Evolutionary conservation across 2,329 filamentous ascomycete genomes (phyloP).

Genomic region (Ploettnerulaceae sp.): DNA sequence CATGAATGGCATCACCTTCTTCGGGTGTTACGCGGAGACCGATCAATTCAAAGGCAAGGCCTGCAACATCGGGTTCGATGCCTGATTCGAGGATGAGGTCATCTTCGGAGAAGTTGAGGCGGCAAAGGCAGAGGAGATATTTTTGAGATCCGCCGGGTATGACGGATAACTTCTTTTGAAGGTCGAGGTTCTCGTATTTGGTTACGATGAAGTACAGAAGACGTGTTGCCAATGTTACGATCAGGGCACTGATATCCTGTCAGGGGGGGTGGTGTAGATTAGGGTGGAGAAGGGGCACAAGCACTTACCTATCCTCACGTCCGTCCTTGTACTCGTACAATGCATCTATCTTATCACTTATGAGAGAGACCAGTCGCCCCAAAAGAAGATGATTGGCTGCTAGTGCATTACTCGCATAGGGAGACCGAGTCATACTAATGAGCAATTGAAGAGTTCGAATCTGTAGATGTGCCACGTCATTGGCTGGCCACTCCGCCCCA

Average conservation of each 20-base stretch:
- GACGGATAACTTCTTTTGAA: conserved; percentile 65
- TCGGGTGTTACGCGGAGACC: conserved; percentile 79
- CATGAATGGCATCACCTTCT: conserved; percentile 54
- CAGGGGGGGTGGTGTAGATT: too few species aligned
- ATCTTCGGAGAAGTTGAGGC: conserved; percentile 80
- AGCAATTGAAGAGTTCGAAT: conserved; percentile 46
- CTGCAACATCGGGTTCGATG: conserved; percentile 71
- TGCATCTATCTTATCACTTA: conserved; percentile 65
- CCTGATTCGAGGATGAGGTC: conserved; percentile 71
- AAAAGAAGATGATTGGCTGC: conserved; percentile 64
- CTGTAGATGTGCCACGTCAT: conserved; percentile 28
- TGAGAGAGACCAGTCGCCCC: conserved; percentile 68
- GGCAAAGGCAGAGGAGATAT: conserved; percentile 73
- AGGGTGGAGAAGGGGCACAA: not conserved
- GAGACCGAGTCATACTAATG: conserved; percentile 55
- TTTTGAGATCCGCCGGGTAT: conserved; percentile 73
- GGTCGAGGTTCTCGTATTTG: conserved; percentile 58
- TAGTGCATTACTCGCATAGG: conserved; percentile 60
- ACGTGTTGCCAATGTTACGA: conserved; percentile 57
- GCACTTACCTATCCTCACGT: conserved; percentile 39
- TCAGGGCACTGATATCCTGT: conserved; percentile 33
- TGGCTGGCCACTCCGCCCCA: conserved; percentile 25
- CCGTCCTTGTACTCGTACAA: conserved; percentile 46
- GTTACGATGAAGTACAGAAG: conserved; percentile 56
- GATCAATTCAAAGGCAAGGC: conserved; percentile 75